Evolutionary conservation across 495 filamentous ascomycete genomes (phyloP).

Genomic region (Penicillium dipodomyicola): DNA sequence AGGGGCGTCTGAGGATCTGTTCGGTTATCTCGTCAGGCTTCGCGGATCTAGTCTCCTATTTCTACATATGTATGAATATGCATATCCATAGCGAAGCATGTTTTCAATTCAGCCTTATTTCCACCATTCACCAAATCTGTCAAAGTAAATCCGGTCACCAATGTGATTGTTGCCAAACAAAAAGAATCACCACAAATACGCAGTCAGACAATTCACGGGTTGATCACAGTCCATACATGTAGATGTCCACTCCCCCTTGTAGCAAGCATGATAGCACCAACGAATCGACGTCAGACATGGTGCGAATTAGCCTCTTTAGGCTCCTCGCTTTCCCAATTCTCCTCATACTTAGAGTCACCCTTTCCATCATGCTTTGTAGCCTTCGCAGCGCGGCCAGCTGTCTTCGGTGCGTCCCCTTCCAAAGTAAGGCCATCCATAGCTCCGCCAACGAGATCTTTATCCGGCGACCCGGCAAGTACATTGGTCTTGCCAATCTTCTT

Average conservation of each 20-base stretch:
- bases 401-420: too few species aligned
- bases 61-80: background rate
- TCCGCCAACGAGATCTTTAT: too few species aligned
- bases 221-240: background rate
- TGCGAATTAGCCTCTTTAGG: background rate
- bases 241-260: background rate
- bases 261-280: background rate
- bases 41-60: background rate
- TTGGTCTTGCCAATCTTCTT: too few species aligned
- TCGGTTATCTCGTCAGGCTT: background rate
- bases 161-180: background rate
- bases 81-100: background rate
- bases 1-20: background rate
- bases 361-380: too few species aligned
- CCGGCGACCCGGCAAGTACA: too few species aligned
- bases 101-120: background rate
- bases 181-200: background rate
- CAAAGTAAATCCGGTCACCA: background rate
- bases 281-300: background rate
- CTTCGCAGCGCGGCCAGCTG: too few species aligned
- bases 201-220: background rate
- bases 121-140: too few species aligned
- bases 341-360: background rate
- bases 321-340: background rate
- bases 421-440: too few species aligned